Base-by-base conservation (phyloP, 2,329 filamentous ascomycete species). In the Fusarium dimerum region DNA sequence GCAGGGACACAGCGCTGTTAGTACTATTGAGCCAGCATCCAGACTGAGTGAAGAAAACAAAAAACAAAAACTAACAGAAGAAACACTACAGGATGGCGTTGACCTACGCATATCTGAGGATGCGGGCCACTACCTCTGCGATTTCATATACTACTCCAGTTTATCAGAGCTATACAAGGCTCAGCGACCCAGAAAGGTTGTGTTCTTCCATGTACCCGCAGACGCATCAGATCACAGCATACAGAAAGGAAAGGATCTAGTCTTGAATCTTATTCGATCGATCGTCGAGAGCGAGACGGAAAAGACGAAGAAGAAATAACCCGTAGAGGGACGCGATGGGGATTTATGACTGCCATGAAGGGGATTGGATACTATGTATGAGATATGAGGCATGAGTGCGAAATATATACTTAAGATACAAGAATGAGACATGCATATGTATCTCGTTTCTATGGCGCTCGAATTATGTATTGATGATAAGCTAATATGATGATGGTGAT, bases 61-160 rank as follows among this genome's bases (percentile, higher is more conserved):
- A 26, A 26, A 26, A 26, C 4, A 26, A 26, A 26, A 26, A 7
- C 20, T 26, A 7, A 26, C 20, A 26, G 3, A 55, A 48, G 30
- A 54, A 6, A 16, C 13, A 32, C 9, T 26, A 51, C 49, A 75
- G 76, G 62, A 68, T 41, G 67, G 72, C 42, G 58, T 71, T 45
- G 76, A 80, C 56, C 68, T 85, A 8, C 78, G 83, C 32, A 74
- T 88, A 39, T 90, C 87, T 0, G 79, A 85, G 41, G 86, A 92
- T 59, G 84, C 89, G 0, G 89, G 89, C 3, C 80, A 80, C 17
- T 92, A 87, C 68, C 76, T 92, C 15, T 92, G 89, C 71, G 89
- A 92, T 66, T 92, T 89, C 65, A 90, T 88, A 60, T 90, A 88
- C 69, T 91, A 85, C 70, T 84, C 83, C 7, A 88, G 84, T 55